phyloP scores from a whole-genome alignment of 2,329 filamentous ascomycete species.

The Verruconis gallopava region DNA sequence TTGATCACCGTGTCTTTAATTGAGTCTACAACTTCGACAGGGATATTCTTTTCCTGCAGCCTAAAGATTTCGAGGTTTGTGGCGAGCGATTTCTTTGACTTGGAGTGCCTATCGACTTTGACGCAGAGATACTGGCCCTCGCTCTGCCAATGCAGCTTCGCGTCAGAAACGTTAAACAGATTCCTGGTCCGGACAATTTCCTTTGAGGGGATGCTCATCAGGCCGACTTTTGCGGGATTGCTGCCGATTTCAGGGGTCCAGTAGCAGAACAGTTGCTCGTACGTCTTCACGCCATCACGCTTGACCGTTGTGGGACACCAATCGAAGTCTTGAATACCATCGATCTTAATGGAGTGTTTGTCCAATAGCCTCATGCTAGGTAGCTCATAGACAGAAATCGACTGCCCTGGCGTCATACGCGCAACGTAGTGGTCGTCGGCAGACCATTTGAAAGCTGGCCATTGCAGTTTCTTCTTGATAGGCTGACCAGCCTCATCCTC shows the following conservation, averaged over 20 bases:
- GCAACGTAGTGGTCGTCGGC: conserved; percentile 95
- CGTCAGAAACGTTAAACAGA: conserved; percentile 94
- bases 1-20: conserved; percentile 99
- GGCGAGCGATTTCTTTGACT: conserved; percentile 95
- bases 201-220: conserved; percentile 95
- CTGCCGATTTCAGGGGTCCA: conserved; percentile 98
- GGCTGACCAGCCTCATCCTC: conserved; percentile 49
- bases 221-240: conserved; percentile 90
- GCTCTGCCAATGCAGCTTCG: conserved; percentile 97
- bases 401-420: conserved; percentile 72
- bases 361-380: conserved; percentile 82
- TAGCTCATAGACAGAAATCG: conserved; percentile 83
- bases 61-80: conserved; percentile 99
- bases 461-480: conserved; percentile 84
- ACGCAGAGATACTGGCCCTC: conserved; percentile 89
- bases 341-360: conserved; percentile 89
- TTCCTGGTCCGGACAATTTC: conserved; percentile 89
- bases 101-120: conserved; percentile 97
- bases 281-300: conserved; percentile 74
- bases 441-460: conserved; percentile 99
- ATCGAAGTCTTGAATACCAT: conserved; percentile 94
- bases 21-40: conserved; percentile 92
- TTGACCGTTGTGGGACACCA: conserved; percentile 79
- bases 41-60: conserved; percentile 91
- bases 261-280: conserved; percentile 95